A percentile compares a stretch with the other conserved stretches of the same genome.
These are phyloP conservation scores for Hypericum androsaemum DNA, from an alignment of 345 rosid genomes.

Conservation along the genomic window DNA sequence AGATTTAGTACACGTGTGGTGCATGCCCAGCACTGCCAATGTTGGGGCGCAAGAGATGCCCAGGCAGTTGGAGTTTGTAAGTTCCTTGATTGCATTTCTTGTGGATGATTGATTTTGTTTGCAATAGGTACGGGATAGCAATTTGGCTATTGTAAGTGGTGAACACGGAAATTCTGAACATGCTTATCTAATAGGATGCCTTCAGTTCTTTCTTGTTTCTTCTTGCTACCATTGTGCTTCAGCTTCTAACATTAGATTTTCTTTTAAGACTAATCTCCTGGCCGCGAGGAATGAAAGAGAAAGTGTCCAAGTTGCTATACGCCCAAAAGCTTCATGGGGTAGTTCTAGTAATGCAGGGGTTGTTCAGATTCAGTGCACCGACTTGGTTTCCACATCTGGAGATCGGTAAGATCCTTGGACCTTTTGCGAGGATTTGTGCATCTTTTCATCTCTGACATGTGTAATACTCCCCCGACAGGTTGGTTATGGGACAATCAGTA, in stretches of 20 bases:
- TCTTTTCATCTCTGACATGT: constrained; percentile 12
- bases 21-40: constrained; percentile 75
- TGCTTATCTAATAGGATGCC: no score
- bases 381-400: constrained; percentile 70
- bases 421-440: constrained; percentile 3
- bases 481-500: constrained; percentile 69
- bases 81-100: constrained; percentile 7
- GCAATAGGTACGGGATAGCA: neutral
- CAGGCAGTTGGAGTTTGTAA: constrained; percentile 66
- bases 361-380: constrained; percentile 80
- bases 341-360: constrained; percentile 52
- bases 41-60: constrained; percentile 84
- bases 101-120: constrained; percentile 7
- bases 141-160: neutral
- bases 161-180: no score
- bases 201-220: no score
- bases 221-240: constrained; percentile 6
- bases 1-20: constrained; percentile 76
- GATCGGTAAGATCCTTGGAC: constrained; percentile 53
- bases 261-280: constrained; percentile 68
- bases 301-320: constrained; percentile 85
- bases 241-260: constrained; percentile 14
- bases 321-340: constrained; percentile 89
- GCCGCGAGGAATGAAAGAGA: constrained; percentile 98
- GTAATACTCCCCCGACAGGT: constrained; percentile 36